These are phyloP conservation scores for Biscogniauxia mediterranea DNA, from an alignment of 2,329 filamentous ascomycete species.

Conservation along the genomic window DNA sequence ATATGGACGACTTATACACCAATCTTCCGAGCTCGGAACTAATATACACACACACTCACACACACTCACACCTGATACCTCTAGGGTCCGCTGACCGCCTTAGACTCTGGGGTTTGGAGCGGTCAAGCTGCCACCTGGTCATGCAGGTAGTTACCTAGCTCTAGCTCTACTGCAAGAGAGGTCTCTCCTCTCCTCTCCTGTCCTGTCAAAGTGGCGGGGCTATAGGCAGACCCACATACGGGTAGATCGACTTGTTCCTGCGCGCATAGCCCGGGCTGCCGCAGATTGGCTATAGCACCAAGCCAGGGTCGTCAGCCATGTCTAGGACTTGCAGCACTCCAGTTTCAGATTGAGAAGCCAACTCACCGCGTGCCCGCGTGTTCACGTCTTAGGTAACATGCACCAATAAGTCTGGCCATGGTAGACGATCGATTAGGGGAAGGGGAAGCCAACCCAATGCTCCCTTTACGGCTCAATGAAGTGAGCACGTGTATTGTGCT, in stretches of 20 bases:
- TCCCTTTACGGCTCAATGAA: background rate
- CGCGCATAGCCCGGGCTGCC: background rate
- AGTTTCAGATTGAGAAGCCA: background rate
- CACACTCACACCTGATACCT: background rate
- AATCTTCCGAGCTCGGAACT: background rate
- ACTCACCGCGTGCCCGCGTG: background rate
- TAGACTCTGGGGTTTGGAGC: background rate
- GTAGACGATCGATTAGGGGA: background rate
- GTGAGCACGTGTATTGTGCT: background rate
- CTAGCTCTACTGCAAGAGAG: background rate
- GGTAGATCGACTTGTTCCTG: conserved; percentile 1
- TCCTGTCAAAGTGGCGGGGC: conserved; percentile 1
- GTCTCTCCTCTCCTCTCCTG: conserved; percentile 1
- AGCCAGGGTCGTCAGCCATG: background rate
- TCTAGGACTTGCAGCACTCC: background rate
- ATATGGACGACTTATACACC: background rate
- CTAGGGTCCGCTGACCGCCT: background rate
- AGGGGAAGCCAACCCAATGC: background rate
- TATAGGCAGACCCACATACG: background rate
- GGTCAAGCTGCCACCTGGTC: background rate
- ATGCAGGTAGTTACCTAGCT: background rate
- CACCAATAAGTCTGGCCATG: background rate
- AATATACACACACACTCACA: background rate
- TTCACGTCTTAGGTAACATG: background rate
- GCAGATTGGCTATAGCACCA: background rate